These are phyloP conservation scores for Penicillium sclerotiorum DNA, from an alignment of 2,329 filamentous ascomycete species.

Conservation along the genomic window DNA sequence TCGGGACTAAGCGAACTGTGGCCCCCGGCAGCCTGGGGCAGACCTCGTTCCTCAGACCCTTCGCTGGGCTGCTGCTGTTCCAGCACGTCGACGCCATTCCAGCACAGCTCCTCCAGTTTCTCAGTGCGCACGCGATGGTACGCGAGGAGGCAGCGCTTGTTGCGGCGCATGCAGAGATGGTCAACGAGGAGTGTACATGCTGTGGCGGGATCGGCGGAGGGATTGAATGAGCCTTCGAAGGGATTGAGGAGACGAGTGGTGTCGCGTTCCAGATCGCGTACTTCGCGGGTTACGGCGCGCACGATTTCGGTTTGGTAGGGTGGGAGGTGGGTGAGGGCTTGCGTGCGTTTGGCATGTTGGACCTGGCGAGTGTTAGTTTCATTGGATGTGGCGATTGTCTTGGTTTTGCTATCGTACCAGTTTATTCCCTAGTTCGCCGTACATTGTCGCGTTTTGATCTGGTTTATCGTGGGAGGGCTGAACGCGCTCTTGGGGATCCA, in stretches of 20 bases:
- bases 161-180: conserved; percentile 90
- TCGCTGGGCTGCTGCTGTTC: conserved; percentile 64
- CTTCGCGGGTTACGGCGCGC: conserved; percentile 83
- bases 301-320: conserved; percentile 92
- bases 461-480: conserved; percentile 15
- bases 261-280: conserved; percentile 89
- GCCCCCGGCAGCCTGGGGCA: conserved; percentile 20
- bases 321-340: conserved; percentile 81
- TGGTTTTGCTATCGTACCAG: conserved; percentile 59
- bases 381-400: neutral
- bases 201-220: conserved; percentile 75
- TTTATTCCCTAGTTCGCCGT: conserved; percentile 85
- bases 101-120: conserved; percentile 90
- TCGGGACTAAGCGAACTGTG: conserved; percentile 86
- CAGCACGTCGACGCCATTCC: conserved; percentile 82
- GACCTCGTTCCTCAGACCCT: conserved; percentile 36
- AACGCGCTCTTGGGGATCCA: conserved; percentile 24
- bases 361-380: conserved; percentile 59
- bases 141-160: conserved; percentile 92
- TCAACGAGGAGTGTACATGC: conserved; percentile 90
- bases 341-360: conserved; percentile 92
- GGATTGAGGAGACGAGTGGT: conserved; percentile 76
- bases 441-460: conserved; percentile 60
- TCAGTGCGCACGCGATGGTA: conserved; percentile 91
- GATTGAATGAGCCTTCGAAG: conserved; percentile 83